Base-by-base conservation (phyloP, 495 filamentous ascomycete species). In the Aspergillus bridgeri region DNA sequence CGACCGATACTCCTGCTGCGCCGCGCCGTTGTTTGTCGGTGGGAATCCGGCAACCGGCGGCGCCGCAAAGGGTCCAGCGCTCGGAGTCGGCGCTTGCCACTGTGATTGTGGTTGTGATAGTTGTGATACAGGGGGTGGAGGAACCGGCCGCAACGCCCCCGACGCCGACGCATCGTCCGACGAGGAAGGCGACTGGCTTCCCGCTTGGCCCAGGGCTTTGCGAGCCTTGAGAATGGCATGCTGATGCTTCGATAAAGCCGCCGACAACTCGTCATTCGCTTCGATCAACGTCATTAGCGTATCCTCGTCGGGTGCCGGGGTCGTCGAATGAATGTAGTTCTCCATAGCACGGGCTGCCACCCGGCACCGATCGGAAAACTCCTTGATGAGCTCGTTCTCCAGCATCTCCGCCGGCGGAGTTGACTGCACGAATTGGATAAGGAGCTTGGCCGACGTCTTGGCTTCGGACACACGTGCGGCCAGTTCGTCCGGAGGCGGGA, bases 271-370 rank as follows among this genome's bases (percentile, higher is more conserved):
- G 64, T 98, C 95, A 66, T 95, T 96, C 42, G 91, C 93, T 71
- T 98, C 92, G 67, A 99, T 96, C 48, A 99, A 74, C 19, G 86
- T 92, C 58, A 91, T 83, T 71, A 99, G 84, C 1, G 94, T 98
- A 64, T 96, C 89, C 66, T 93, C 91, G 65, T 99, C 94, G 3
- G 92, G 92, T 1, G 83, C 63, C 0, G 93, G 93, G 62, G 87
- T 81, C 18, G 87, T 85, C 47, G 85, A 81, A 38, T 86, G 75
- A 74, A 98, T 96, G 73, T 96, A 98, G 20, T 74, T 77, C 60
- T 95, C 89, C 54, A 99, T 83, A 57, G 85, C 86, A 29, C 87
- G 82, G 15, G 86, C 86, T 0, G 94, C 92, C 42, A 83, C 80
- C 55, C 85, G 83, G 65, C 92, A 98, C 8, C 94, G 89, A 62